Evolutionary conservation across 148 eudicot species (phyloP).

Genomic region (Vaccinium myrtillus): DNA sequence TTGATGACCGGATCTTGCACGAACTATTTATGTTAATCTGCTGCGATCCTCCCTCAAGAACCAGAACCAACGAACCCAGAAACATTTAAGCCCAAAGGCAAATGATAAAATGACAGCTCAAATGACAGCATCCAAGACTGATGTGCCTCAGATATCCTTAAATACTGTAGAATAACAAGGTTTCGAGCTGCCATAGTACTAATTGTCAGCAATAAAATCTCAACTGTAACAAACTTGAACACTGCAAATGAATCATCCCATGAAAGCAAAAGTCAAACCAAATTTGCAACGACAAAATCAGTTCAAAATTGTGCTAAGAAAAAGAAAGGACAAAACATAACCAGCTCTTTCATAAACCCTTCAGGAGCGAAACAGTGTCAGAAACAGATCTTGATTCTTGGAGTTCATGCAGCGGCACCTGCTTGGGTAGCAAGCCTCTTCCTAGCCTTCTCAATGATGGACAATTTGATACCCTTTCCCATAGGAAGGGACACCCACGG

Average conservation of each 20-base stretch:
- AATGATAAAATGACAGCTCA: no score
- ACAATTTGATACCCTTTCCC: constrained; percentile 51
- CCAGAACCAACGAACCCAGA: no score
- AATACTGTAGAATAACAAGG: not conserved
- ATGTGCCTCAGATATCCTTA: not conserved
- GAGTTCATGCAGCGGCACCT: constrained; percentile 23
- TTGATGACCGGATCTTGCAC: no score
- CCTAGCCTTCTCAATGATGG: constrained; percentile 55
- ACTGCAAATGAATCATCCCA: not conserved
- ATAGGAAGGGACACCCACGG: constrained; percentile 57
- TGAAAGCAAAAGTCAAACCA: not conserved
- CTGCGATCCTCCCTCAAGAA: no score
- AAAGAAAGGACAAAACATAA: constrained; percentile 12
- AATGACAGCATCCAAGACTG: not conserved
- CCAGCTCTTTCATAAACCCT: not conserved
- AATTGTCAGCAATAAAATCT: not conserved
- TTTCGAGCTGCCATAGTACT: not conserved
- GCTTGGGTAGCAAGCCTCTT: constrained; percentile 42
- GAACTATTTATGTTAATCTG: no score
- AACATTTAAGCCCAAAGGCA: no score
- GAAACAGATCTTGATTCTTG: not conserved
- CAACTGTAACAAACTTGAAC: not conserved
- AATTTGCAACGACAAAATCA: constrained; percentile 15
- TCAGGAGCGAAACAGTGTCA: not conserved
- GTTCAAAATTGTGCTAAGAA: constrained; percentile 14